Conservation (phyloP, 805 yeast genomes). For the Torulaspora delbrueckii region DNA sequence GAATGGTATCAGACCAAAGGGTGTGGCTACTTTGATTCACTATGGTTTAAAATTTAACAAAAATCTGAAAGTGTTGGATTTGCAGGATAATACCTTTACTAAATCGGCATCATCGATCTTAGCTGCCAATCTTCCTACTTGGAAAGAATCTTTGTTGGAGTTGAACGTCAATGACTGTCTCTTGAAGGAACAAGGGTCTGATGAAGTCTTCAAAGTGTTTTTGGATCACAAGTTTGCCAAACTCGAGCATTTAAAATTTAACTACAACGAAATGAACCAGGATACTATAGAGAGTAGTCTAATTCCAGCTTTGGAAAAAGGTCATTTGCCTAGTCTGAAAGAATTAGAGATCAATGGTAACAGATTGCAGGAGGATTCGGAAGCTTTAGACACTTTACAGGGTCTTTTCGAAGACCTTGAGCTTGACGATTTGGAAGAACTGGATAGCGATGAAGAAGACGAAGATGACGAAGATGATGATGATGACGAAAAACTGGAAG, state of each 20-base stretch:
- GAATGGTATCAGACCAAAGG: constrained; percentile 95
- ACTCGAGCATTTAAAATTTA: constrained; percentile 63
- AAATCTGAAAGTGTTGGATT: constrained; percentile 63
- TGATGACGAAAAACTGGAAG: constrained; percentile 44
- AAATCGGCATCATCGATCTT: constrained; percentile 57
- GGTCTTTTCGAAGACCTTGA: constrained; percentile 80
- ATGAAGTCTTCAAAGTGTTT: constrained; percentile 48
- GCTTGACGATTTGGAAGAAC: constrained; percentile 89
- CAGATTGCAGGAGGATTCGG: constrained; percentile 83
- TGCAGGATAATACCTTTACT: constrained; percentile 95
- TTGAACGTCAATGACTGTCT: constrained; percentile 86
- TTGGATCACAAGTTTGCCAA: constrained; percentile 37
- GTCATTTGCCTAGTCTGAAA: constrained; percentile 56
- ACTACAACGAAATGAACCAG: constrained; percentile 80
- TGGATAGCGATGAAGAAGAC: constrained; percentile 51
- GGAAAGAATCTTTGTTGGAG: constrained; percentile 64
- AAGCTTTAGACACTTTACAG: constrained; percentile 54
- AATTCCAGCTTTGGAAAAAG: constrained; percentile 49
- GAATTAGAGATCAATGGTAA: constrained; percentile 87
- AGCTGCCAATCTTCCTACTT: constrained; percentile 52
- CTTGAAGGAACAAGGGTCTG: constrained; percentile 73
- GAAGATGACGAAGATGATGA: constrained; percentile 39
- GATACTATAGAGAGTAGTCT: constrained; percentile 50
- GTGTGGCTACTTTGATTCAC: constrained; percentile 67
- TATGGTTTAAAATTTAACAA: constrained; percentile 65